These are phyloP conservation scores for Ensete ventricosum DNA, from an alignment of 176 grass and related monocot species.

Conservation along the genomic window DNA sequence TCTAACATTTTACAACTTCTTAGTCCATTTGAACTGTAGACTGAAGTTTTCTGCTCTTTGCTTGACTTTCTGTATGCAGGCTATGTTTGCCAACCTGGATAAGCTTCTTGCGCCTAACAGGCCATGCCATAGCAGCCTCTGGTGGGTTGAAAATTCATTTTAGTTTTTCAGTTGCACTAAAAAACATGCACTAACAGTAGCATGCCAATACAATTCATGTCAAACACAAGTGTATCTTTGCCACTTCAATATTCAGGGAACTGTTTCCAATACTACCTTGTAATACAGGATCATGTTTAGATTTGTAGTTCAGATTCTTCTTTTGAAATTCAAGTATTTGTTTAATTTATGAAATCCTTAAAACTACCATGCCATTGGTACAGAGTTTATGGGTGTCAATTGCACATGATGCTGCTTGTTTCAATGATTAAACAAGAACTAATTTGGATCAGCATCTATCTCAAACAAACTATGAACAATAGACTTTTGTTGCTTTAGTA, in stretches of 20 bases:
- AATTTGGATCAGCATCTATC: background rate
- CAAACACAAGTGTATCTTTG: background rate
- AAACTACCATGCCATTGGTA: background rate
- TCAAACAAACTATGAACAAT: background rate
- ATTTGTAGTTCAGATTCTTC: background rate
- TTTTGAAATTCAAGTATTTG: background rate
- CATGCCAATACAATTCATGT: no score
- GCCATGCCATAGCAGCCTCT: conserved; percentile 75
- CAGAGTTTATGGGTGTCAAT: no score
- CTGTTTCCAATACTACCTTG: no score
- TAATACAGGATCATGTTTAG: no score
- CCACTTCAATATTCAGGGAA: background rate
- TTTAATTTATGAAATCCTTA: background rate
- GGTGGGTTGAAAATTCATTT: conserved; percentile 35
- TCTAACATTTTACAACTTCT: background rate
- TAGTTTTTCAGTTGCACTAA: background rate
- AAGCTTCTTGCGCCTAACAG: conserved; percentile 81
- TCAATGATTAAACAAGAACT: no score
- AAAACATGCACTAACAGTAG: no score
- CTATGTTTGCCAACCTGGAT: conserved; percentile 74
- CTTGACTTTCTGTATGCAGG: conserved; percentile 32
- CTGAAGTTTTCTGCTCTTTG: background rate
- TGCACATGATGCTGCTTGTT: no score
- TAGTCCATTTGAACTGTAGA: background rate
- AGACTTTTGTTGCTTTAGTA: background rate